These are phyloP conservation scores for Aphanomyces astaci DNA, from an alignment of 352 stramenopile species.

Conservation along the genomic window DNA sequence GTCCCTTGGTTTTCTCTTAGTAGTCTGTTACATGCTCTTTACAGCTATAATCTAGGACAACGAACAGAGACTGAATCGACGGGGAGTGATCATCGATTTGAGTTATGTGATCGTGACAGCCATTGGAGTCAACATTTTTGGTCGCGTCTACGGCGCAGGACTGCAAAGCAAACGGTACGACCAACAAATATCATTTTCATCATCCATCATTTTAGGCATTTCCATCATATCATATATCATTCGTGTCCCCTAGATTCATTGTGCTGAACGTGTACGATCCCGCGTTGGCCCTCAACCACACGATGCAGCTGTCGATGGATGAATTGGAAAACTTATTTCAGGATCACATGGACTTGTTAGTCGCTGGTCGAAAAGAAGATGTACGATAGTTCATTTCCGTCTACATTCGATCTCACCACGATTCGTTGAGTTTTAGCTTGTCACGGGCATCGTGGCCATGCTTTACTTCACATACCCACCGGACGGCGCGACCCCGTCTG, in stretches of 20 bases:
- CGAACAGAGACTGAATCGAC: constrained; percentile 39
- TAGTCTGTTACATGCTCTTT: too few relatives aligned
- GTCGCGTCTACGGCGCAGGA: constrained; percentile 42
- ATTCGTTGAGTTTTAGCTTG: constrained; percentile 24
- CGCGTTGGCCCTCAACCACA: constrained; percentile 26
- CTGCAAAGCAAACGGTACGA: constrained; percentile 29
- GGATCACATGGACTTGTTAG: constrained; percentile 34
- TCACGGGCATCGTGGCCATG: constrained; percentile 44
- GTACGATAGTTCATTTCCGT: too few relatives aligned
- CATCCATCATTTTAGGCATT: too few relatives aligned
- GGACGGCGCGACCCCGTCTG: not conserved
- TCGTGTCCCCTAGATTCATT: constrained; percentile 38
- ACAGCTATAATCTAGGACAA: constrained; percentile 2
- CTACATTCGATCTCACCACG: too few relatives aligned
- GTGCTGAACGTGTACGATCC: constrained; percentile 52
- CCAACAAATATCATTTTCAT: too few relatives aligned
- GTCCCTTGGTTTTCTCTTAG: not conserved
- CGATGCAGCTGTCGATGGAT: constrained; percentile 36
- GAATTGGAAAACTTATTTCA: constrained; percentile 54
- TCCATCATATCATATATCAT: too few relatives aligned
- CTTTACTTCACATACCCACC: constrained; percentile 56
- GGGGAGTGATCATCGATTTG: constrained; percentile 45
- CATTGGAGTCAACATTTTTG: constrained; percentile 49
- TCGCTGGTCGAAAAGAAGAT: constrained; percentile 43
- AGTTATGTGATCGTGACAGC: constrained; percentile 57